Evolutionary conservation across 768 basidiomycete species (phyloP), one percentile per base, ranked within the genome.

Genomic region (Hypsizygus marmoreus): DNA sequence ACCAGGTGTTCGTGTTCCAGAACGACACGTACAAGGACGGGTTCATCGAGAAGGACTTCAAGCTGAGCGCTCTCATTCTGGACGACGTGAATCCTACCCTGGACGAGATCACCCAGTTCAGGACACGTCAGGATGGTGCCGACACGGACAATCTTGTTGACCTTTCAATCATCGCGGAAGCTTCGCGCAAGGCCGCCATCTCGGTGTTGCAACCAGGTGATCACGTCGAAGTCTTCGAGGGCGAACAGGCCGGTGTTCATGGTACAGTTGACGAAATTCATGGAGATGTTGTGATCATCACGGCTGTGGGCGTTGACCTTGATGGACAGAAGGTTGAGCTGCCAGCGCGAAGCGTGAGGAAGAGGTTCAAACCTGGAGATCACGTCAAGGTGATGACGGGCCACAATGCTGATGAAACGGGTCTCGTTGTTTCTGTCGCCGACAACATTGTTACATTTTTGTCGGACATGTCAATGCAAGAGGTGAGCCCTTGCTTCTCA

Each of bases 311-410:
- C 4, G 68, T 89, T 22, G 95, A 97, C 47, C 77, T 95, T 40
- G 89, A 91, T 47, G 89, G 88, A 0, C 88, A 91, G 62, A 84
- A 86, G 62, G 79, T 95, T 44, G 91, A 94, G 47, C 77, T 95
- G 6, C 86, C 89, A 8, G 90, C 91, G 1, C 76, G 89, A 43
- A 88, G 88, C 62, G 94, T 98, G 3, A 76, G 95, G 57, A 99
- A 99, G 70, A 77, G 87, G 33, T 98, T 99, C 76, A 94, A 92
- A 63, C 80, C 93, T 44, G 97, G 97, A 60, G 95, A 98, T 68
- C 97, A 99, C 59, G 93, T 99, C 68, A 98, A 98, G 70, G 95
- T 98, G 46, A 93, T 98, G 85, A 78, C 85, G 12, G 97, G 97
- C 17, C 86, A 93, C 66, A 97, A 97, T 60, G 81, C 83, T 6